Conservation (phyloP, 768 basidiomycete species). For the Termitomyces sp. region DNA sequence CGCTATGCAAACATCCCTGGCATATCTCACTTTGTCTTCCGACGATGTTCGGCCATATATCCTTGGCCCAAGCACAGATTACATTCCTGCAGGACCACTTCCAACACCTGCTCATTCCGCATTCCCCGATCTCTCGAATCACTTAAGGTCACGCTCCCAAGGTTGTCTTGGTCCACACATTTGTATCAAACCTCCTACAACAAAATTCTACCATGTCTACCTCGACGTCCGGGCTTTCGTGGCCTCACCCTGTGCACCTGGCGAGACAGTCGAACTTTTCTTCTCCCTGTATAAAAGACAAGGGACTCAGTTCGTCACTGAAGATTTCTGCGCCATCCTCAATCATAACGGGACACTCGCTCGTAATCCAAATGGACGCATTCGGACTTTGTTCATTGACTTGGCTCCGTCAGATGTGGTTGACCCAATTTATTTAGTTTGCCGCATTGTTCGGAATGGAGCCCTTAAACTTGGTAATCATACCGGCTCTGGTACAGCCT, state of each 20-base stretch:
- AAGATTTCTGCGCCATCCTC: constrained; percentile 86
- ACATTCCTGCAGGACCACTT: constrained; percentile 39
- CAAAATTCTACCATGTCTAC: constrained; percentile 86
- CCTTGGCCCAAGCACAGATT: constrained; percentile 44
- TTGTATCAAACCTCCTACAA: constrained; percentile 36
- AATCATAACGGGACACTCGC: constrained; percentile 89
- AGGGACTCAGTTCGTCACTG: constrained; percentile 84
- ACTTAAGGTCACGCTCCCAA: constrained; percentile 35
- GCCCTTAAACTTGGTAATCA: constrained; percentile 69
- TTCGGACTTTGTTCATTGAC: constrained; percentile 88
- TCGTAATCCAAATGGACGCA: constrained; percentile 70
- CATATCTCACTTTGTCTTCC: constrained; percentile 62
- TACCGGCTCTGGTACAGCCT: constrained; percentile 43
- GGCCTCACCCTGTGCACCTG: constrained; percentile 84
- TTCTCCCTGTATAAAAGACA: constrained; percentile 90
- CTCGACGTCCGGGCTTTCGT: constrained; percentile 91
- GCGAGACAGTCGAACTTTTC: constrained; percentile 90
- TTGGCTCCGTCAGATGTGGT: constrained; percentile 83
- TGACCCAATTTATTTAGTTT: constrained; percentile 86
- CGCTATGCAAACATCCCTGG: constrained; percentile 80
- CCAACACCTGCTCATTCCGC: constrained; percentile 68
- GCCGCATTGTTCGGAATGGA: constrained; percentile 86
- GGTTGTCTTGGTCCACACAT: constrained; percentile 25
- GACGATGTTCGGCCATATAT: constrained; percentile 39
- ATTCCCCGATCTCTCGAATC: constrained; percentile 55